phyloP scores from a whole-genome alignment of 108 stramenopile genomes.

The Skeletonema menzelii region DNA sequence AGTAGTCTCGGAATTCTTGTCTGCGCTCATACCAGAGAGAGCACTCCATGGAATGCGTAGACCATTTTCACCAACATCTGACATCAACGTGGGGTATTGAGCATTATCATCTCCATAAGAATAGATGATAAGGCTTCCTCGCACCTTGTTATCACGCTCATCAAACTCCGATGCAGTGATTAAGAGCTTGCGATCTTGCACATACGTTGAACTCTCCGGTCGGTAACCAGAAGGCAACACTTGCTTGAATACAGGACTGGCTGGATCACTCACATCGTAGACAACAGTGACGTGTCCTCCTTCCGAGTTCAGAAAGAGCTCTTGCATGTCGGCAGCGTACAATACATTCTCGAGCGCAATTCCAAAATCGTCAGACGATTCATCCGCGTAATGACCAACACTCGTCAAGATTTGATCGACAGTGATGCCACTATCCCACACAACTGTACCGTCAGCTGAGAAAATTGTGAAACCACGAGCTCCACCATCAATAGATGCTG shows the following conservation, averaged over 20 bases:
- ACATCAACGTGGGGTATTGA: slow-evolving; percentile 52
- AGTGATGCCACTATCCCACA: slow-evolving; percentile 42
- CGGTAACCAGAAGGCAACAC: slow-evolving; percentile 57
- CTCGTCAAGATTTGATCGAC: slow-evolving; percentile 50
- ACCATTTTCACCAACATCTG: slow-evolving; percentile 13
- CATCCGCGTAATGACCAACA: slow-evolving; percentile 75
- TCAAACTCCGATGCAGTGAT: slow-evolving; percentile 65
- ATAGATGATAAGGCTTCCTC: slow-evolving; percentile 50
- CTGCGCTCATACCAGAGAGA: slow-evolving; percentile 54
- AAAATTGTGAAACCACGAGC: slow-evolving; percentile 66
- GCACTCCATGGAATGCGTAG: slow-evolving; percentile 59
- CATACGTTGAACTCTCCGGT: slow-evolving; percentile 43
- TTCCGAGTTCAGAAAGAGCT: slow-evolving; percentile 64
- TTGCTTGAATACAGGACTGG: slow-evolving; percentile 50
- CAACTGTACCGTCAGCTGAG: slow-evolving; percentile 45
- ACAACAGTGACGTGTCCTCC: slow-evolving; percentile 59
- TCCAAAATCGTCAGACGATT: slow-evolving; percentile 67
- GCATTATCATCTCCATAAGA: slow-evolving; percentile 13
- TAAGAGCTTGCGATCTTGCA: slow-evolving; percentile 25
- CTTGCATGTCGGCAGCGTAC: slow-evolving; percentile 26
- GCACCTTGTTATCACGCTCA: slow-evolving; percentile 53
- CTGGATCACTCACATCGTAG: slow-evolving; percentile 40
- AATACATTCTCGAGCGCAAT: slow-evolving; percentile 67
- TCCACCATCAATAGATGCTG: slow-evolving; percentile 47
- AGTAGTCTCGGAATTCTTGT: background rate